A percentile compares a stretch with the other conserved stretches of the same genome.
These are phyloP conservation scores for Neospora caninum DNA, from an alignment of 169 alveolate species.

Conservation along the genomic window DNA sequence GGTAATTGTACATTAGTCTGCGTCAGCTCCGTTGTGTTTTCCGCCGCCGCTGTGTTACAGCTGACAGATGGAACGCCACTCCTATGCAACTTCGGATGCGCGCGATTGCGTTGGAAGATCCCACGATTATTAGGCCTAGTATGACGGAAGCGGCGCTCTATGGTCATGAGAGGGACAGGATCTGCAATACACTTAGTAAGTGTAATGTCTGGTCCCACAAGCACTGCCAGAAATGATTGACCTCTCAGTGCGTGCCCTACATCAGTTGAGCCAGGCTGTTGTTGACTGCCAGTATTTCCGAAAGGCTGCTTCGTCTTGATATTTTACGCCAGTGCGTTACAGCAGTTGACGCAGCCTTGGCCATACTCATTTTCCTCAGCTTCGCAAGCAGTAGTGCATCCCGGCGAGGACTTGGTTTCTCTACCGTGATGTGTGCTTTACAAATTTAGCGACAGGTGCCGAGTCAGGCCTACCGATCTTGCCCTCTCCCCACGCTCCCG, in stretches of 20 bases:
- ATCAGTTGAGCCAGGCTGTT: too few relatives aligned
- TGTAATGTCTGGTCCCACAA: too few relatives aligned
- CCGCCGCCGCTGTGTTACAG: background rate
- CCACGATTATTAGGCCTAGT: conserved; percentile 14
- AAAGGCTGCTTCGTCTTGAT: too few relatives aligned
- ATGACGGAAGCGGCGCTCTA: conserved; percentile 19
- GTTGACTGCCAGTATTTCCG: too few relatives aligned
- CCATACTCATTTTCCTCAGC: too few relatives aligned
- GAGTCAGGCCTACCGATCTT: background rate
- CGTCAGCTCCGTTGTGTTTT: background rate
- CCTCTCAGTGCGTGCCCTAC: too few relatives aligned
- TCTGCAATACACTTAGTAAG: background rate
- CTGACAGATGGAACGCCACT: conserved; percentile 52
- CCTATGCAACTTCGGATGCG: conserved; percentile 42
- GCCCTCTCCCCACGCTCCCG: background rate
- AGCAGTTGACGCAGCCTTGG: too few relatives aligned
- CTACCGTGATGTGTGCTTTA: too few relatives aligned
- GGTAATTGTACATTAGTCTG: background rate
- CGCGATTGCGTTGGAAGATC: conserved; percentile 43
- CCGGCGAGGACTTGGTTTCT: too few relatives aligned
- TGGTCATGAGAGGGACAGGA: background rate
- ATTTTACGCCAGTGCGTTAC: too few relatives aligned
- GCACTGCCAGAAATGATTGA: too few relatives aligned
- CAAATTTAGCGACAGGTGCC: background rate
- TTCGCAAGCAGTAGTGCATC: too few relatives aligned